These are phyloP conservation scores for Colletotrichum melonis DNA, from an alignment of 2,329 filamentous ascomycete species.

Conservation along the genomic window DNA sequence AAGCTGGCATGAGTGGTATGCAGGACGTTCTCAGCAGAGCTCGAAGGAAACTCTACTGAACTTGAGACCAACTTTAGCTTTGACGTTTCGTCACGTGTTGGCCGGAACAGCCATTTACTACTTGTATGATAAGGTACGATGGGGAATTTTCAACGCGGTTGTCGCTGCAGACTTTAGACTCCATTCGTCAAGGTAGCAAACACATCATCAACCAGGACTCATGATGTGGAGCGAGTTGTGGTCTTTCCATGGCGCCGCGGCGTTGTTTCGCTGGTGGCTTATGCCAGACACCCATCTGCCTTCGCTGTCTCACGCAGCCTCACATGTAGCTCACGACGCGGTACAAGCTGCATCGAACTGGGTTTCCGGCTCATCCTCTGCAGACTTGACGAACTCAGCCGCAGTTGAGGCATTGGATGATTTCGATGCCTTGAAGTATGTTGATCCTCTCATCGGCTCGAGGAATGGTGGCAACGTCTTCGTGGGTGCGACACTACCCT, in stretches of 20 bases:
- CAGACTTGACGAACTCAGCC: conserved; percentile 17
- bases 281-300: conserved; percentile 30
- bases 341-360: conserved; percentile 16
- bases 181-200: not conserved
- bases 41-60: conserved; percentile 16
- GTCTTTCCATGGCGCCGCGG: conserved; percentile 30
- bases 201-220: not conserved
- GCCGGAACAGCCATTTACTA: conserved; percentile 1
- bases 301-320: conserved; percentile 17
- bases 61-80: conserved; percentile 33
- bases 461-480: conserved; percentile 57
- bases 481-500: conserved; percentile 55
- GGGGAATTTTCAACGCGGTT: not conserved
- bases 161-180: not conserved
- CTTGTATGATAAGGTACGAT: not conserved
- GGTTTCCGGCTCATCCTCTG: conserved; percentile 7
- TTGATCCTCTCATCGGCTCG: conserved; percentile 55
- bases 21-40: conserved; percentile 10
- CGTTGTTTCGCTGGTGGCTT: conserved; percentile 30
- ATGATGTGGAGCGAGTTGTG: conserved; percentile 32
- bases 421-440: conserved; percentile 43
- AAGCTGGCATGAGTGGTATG: conserved; percentile 1
- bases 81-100: conserved; percentile 24
- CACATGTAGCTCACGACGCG: not conserved
- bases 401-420: conserved; percentile 37